These are phyloP conservation scores for Leavenworthia alabamica DNA, from an alignment of 345 rosid species.

Conservation along the genomic window DNA sequence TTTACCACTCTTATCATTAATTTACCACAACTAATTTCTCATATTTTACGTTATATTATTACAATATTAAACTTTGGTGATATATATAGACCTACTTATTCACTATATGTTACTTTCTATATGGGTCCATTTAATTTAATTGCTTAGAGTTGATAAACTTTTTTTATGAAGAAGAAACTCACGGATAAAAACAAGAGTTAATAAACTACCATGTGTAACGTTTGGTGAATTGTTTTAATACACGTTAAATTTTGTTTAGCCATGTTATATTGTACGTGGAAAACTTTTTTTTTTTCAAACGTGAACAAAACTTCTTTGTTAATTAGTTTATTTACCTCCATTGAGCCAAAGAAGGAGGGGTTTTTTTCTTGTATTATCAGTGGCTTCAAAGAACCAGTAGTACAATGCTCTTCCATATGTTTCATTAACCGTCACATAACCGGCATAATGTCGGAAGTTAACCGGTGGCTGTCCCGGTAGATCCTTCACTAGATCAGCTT, in stretches of 20 bases:
- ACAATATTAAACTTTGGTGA: constrained; percentile 5
- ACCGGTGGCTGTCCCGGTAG: constrained; percentile 73
- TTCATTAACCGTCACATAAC: too few relatives aligned
- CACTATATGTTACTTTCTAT: not conserved
- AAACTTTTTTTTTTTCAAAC: not conserved
- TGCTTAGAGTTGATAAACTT: constrained; percentile 17
- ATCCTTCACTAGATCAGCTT: constrained; percentile 43
- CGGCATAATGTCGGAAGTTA: too few relatives aligned
- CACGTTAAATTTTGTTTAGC: not conserved
- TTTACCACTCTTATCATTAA: not conserved
- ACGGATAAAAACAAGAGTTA: not conserved
- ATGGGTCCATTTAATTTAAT: constrained; percentile 20
- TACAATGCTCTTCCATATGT: constrained; percentile 70
- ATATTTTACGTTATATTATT: not conserved
- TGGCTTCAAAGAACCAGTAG: constrained; percentile 81
- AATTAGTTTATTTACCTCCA: constrained; percentile 53
- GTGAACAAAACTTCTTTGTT: too few relatives aligned
- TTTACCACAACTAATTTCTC: too few relatives aligned
- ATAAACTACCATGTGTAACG: constrained; percentile 29
- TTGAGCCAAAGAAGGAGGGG: constrained; percentile 82
- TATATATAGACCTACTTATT: not conserved
- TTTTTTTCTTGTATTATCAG: constrained; percentile 31
- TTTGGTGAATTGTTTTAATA: not conserved
- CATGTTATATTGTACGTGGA: not conserved
- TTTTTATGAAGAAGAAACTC: constrained; percentile 10